Conservation (phyloP, 2,329 filamentous ascomycete species). For the Ascochyta rabiei region DNA sequence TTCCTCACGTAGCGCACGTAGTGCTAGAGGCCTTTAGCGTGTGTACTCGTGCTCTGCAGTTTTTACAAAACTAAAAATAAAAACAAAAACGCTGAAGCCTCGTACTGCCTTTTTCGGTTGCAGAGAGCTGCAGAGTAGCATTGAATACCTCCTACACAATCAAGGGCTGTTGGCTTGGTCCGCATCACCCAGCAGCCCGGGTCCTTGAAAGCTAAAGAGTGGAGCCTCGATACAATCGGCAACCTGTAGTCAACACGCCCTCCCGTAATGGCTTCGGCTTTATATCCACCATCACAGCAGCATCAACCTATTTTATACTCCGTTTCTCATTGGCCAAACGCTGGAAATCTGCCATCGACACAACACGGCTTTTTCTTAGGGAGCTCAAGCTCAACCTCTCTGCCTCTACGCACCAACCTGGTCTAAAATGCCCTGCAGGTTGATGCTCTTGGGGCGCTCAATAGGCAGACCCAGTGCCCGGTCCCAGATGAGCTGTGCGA, state of each 20-base stretch:
- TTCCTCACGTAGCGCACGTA: too few relatives aligned
- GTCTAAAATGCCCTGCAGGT: conserved; percentile 83
- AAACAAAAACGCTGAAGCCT: too few relatives aligned
- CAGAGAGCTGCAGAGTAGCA: too few relatives aligned
- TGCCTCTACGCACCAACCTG: conserved; percentile 45
- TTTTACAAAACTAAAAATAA: too few relatives aligned
- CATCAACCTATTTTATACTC: background rate
- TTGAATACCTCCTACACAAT: too few relatives aligned
- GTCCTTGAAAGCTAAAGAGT: background rate
- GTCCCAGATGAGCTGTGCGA: conserved; percentile 97
- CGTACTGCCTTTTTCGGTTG: too few relatives aligned
- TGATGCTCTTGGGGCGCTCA: conserved; percentile 97
- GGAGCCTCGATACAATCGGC: conserved; percentile 5
- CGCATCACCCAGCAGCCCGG: background rate
- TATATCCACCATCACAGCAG: background rate
- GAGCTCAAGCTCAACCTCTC: conserved; percentile 3
- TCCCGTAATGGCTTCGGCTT: background rate
- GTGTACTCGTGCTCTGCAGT: too few relatives aligned
- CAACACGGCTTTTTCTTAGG: background rate
- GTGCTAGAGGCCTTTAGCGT: too few relatives aligned
- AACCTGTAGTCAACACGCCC: background rate
- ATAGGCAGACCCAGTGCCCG: conserved; percentile 91
- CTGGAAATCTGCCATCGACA: conserved; percentile 27
- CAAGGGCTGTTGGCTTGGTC: too few relatives aligned
- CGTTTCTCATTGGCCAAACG: conserved; percentile 20